Evolutionary conservation across 1,284 basidiomycete species (phyloP), one percentile per base, ranked within the genome.

Genomic region (Cryptococcus hybrid): DNA sequence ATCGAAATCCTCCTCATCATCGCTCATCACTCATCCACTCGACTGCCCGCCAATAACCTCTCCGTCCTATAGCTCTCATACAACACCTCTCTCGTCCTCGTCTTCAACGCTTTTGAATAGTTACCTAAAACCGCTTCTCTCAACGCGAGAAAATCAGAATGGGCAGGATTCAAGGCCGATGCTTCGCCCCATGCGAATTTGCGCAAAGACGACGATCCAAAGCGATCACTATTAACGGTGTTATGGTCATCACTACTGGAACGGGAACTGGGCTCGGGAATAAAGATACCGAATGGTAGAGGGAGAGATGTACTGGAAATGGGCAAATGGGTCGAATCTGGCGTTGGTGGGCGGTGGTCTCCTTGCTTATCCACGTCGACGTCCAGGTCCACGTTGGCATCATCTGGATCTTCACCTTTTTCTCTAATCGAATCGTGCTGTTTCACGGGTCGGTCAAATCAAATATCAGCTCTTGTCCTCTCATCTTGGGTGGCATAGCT

Each of bases 61-160:
- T 77, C 75, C 1, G 74, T 77, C 54, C 75, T 48, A 56, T 70
- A 77, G 18, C 55, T 62, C 59, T 77, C 75, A 53, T 76, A 77
- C 56, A 75, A 62, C 44, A 69, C 68, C 57, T 77, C 70, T 37
- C 71, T 59, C 6, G 75, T 75, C 1, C 51, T 60, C 6, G 51
- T 63, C 36, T 65, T 57, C 54, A 77, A 57, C n/a, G 67, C 65
- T 54, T 62, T 64, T 34, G 61, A 45, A 45, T 62, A 59, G 2
- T 53, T 55, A 7, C 57, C 59, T 15, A 76, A 47, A 35, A 77
- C 59, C 18, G 60, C 66, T 34, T 71, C 65, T 13, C 66, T 53
- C 34, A 76, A 54, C 3, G 49, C 44, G 7, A 54, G 47, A 42
- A 74, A 67, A 56, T 77, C 73, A 37, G 55, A 61, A 38, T 75